A percentile compares a stretch with the other conserved stretches of the same genome.
Evolutionary conservation across 164 flowering plant genomes (phyloP).

Genomic region (grape (Vitis vinifera)): DNA sequence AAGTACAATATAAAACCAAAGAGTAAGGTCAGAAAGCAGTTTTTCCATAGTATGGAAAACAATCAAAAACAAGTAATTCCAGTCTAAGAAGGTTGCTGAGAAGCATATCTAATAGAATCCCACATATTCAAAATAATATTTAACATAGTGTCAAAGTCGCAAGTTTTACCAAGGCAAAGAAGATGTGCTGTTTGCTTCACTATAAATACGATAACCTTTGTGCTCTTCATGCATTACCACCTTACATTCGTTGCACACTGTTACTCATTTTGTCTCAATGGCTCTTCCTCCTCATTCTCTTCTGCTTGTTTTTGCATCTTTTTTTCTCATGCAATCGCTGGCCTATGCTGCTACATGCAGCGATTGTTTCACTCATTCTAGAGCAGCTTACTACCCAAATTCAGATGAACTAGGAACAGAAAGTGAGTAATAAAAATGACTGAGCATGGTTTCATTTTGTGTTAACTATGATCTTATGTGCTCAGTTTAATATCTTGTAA

Average conservation of each 20-base stretch:
- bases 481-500: neutral
- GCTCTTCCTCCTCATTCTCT: constrained; percentile 28
- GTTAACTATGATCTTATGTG: neutral
- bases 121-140: constrained; percentile 8
- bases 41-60: neutral
- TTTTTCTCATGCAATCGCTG: constrained; percentile 29
- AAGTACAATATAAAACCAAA: neutral
- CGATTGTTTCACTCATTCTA: constrained; percentile 57
- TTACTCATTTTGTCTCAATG: constrained; percentile 25
- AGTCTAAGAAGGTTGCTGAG: constrained; percentile 20
- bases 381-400: constrained; percentile 74
- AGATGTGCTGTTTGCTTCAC: constrained; percentile 6
- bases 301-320: constrained; percentile 17
- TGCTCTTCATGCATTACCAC: constrained; percentile 18
- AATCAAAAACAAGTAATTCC: constrained; percentile 1
- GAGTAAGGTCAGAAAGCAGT: neutral
- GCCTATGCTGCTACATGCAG: constrained; percentile 49
- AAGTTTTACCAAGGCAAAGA: constrained; percentile 13
- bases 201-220: constrained; percentile 32
- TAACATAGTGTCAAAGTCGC: constrained; percentile 29
- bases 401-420: constrained; percentile 71
- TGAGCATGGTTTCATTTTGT: neutral
- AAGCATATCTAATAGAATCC: constrained; percentile 6
- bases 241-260: neutral
- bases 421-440: constrained; percentile 29